A percentile compares a stretch with the other conserved stretches of the same genome.
phyloP scores from a whole-genome alignment of 495 filamentous ascomycete genomes.

The Penicillium robsamsonii region DNA sequence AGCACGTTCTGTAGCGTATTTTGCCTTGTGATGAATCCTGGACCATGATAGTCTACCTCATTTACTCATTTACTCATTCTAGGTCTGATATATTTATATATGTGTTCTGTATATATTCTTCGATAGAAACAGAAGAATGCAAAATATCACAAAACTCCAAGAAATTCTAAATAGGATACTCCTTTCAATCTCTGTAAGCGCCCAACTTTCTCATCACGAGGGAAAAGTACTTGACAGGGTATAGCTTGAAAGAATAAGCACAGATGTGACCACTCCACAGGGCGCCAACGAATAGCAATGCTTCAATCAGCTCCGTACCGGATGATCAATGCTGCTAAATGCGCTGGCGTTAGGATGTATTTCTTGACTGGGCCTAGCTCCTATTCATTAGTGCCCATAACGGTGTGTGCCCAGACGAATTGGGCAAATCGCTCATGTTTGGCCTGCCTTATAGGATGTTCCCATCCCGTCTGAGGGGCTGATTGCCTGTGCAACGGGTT shows the following conservation, averaged over 20 bases:
- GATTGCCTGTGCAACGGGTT: conserved; percentile 14
- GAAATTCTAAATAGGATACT: not conserved
- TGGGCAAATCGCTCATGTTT: conserved; percentile 12
- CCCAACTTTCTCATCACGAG: conserved; percentile 12
- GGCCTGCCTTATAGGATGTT: conserved; percentile 9
- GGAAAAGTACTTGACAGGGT: conserved; percentile 3
- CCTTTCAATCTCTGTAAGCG: conserved; percentile 20
- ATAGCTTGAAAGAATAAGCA: conserved; percentile 20
- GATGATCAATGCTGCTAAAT: conserved; percentile 10
- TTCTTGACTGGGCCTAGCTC: conserved; percentile 21
- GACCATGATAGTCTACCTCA: not conserved
- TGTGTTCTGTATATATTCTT: not conserved
- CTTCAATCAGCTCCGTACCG: conserved; percentile 9
- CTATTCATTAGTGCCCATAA: conserved; percentile 12
- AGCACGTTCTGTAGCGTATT: conserved; percentile 17
- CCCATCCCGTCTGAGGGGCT: conserved; percentile 16
- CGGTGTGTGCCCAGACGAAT: conserved; percentile 21
- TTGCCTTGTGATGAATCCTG: not conserved
- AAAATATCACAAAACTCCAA: not conserved
- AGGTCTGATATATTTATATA: not conserved
- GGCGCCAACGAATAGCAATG: conserved; percentile 17
- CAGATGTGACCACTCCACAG: conserved; percentile 28
- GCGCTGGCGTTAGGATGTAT: conserved; percentile 13
- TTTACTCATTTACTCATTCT: not conserved
- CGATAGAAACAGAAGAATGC: not conserved